Percentiles rank a stretch among this genome's conserved stretches.
Evolutionary conservation across 768 basidiomycete species (phyloP).

Genomic region (Leccinum variicolor): DNA sequence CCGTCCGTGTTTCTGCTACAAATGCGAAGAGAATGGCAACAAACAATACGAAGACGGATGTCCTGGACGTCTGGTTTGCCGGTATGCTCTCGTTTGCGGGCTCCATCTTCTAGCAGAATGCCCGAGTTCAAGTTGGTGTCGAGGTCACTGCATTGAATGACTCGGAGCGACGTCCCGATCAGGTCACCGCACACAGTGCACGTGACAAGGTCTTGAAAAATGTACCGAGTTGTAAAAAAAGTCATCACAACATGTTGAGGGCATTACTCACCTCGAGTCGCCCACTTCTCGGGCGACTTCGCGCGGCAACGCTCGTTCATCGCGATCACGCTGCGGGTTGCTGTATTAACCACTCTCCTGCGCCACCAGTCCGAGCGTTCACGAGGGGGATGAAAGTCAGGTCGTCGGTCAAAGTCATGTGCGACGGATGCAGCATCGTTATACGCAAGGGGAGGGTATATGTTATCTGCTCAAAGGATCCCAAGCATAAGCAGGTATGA

Average conservation of each 20-base stretch:
- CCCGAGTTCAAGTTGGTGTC: not conserved
- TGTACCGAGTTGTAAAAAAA: not conserved
- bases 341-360: slow-evolving; percentile 7
- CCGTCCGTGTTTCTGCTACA: slow-evolving; percentile 71
- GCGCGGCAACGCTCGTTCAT: slow-evolving; percentile 36
- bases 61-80: slow-evolving; percentile 28
- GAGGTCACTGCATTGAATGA: not conserved
- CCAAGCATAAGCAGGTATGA: slow-evolving; percentile 94
- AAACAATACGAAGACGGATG: slow-evolving; percentile 53
- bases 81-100: not conserved
- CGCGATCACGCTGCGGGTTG: slow-evolving; percentile 32
- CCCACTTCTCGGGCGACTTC: slow-evolving; percentile 55
- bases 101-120: slow-evolving; percentile 3
- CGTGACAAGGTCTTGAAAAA: slow-evolving; percentile 4
- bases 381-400: slow-evolving; percentile 95
- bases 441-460: slow-evolving; percentile 88
- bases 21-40: slow-evolving; percentile 62
- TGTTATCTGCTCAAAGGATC: slow-evolving; percentile 89
- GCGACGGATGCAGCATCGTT: slow-evolving; percentile 89
- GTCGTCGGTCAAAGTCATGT: slow-evolving; percentile 90
- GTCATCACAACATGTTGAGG: slow-evolving; percentile 39
- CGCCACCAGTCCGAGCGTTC: slow-evolving; percentile 32
- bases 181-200: not conserved
- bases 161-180: not conserved
- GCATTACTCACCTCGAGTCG: slow-evolving; percentile 61